A percentile compares a stretch with the other conserved stretches of the same genome.
These are phyloP conservation scores for Brasenia schreberi DNA, from an alignment of 164 flowering plant species.

Conservation along the genomic window DNA sequence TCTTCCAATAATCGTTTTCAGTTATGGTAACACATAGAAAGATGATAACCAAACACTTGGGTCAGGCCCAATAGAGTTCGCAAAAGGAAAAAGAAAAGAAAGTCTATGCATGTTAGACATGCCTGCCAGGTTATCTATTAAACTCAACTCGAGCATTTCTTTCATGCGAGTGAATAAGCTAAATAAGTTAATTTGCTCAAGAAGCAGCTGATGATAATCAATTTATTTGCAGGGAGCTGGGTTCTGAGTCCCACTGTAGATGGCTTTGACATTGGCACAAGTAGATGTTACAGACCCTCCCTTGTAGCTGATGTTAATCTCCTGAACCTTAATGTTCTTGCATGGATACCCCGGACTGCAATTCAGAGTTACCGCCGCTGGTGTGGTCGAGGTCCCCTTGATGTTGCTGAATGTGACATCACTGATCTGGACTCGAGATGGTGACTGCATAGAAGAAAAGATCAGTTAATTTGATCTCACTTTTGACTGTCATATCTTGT, in stretches of 20 bases:
- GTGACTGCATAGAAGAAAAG: constrained; percentile 16
- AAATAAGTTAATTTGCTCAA: too few species aligned
- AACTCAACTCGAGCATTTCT: not conserved
- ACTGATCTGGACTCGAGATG: constrained; percentile 37
- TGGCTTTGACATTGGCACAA: constrained; percentile 31
- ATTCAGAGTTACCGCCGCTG: constrained; percentile 32
- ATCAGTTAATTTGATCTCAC: too few species aligned
- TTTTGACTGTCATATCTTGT: not conserved
- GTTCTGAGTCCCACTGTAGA: constrained; percentile 39
- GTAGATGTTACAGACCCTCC: constrained; percentile 17
- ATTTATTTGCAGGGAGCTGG: constrained; percentile 40
- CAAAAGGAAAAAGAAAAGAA: not conserved
- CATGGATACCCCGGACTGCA: constrained; percentile 51
- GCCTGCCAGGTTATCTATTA: not conserved
- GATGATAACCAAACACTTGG: too few species aligned
- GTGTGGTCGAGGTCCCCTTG: constrained; percentile 42
- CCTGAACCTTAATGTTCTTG: constrained; percentile 28
- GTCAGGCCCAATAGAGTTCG: not conserved
- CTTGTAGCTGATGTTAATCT: constrained; percentile 26
- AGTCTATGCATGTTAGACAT: not conserved
- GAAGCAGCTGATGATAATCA: not conserved
- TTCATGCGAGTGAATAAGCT: not conserved
- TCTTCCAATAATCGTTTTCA: too few species aligned
- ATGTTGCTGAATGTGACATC: constrained; percentile 42
- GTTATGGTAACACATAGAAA: too few species aligned